Evolutionary conservation across 768 basidiomycete species (phyloP).

Genomic region (Kwoniella shandongensis): DNA sequence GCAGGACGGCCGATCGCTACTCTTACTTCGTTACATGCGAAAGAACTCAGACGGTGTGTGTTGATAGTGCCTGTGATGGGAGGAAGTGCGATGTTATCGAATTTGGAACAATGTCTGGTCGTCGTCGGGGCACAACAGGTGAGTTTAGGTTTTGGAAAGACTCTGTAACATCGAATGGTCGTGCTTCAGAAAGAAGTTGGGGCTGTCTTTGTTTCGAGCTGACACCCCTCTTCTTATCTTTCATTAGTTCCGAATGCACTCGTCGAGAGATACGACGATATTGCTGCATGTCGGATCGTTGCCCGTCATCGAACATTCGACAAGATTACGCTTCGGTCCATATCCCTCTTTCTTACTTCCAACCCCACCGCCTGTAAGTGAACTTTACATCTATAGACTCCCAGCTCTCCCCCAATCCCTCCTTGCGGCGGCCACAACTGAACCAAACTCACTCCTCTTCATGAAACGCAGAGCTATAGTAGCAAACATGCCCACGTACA

Average conservation of each 20-base stretch:
- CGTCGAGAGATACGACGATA: constrained; percentile 64
- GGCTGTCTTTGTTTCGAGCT: background rate
- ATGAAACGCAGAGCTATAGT: constrained; percentile 26
- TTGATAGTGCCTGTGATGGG: constrained; percentile 66
- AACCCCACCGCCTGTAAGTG: background rate
- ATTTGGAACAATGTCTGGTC: constrained; percentile 65
- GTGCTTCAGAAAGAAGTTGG: no score
- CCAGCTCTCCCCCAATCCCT: no score
- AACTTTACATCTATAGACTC: background rate
- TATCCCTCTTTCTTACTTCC: constrained; percentile 59
- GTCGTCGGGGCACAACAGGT: constrained; percentile 81
- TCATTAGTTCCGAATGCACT: constrained; percentile 80
- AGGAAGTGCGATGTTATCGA: constrained; percentile 73
- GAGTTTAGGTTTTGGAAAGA: no score
- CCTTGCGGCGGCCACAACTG: no score
- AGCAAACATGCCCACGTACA: constrained; percentile 62
- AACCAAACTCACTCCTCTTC: no score
- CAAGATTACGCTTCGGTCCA: constrained; percentile 62
- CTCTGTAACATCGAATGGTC: background rate
- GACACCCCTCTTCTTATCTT: background rate
- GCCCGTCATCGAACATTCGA: constrained; percentile 78
- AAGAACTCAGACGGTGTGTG: constrained; percentile 63
- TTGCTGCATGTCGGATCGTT: constrained; percentile 68
- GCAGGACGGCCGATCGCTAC: background rate
- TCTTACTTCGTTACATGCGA: constrained; percentile 63